These are phyloP conservation scores for Diplogelasinospora grovesii DNA, from an alignment of 495 filamentous ascomycete genomes.

Conservation along the genomic window DNA sequence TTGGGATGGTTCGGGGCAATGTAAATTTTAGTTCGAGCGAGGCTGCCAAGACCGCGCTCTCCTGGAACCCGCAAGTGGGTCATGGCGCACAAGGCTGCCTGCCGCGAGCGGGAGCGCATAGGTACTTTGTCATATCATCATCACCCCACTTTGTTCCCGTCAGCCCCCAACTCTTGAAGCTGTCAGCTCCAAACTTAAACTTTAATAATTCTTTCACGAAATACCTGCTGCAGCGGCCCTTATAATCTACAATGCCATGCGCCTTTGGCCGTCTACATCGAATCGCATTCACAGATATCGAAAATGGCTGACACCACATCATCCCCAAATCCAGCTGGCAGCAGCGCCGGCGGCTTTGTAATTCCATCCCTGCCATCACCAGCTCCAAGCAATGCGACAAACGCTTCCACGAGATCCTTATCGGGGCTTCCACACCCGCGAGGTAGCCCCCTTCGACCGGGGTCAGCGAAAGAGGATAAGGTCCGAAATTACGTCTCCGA, in stretches of 20 bases:
- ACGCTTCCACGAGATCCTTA: slow-evolving; percentile 19
- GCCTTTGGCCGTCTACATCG: not conserved
- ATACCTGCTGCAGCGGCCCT: too few relatives aligned
- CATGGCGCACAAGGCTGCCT: too few relatives aligned
- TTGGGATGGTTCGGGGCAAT: not conserved
- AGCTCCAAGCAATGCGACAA: slow-evolving; percentile 45
- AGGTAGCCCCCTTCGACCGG: slow-evolving; percentile 55
- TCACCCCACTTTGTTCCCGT: too few relatives aligned
- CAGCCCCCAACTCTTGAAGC: too few relatives aligned
- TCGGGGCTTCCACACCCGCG: slow-evolving; percentile 58
- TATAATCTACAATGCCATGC: slow-evolving; percentile 23
- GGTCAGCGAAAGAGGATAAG: slow-evolving; percentile 69
- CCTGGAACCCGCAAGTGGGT: too few relatives aligned
- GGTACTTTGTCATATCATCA: too few relatives aligned
- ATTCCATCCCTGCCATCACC: slow-evolving; percentile 47
- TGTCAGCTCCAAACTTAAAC: too few relatives aligned
- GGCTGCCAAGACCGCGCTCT: too few relatives aligned
- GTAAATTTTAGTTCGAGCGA: slow-evolving; percentile 9
- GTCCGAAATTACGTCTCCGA: slow-evolving; percentile 64
- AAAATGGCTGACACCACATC: slow-evolving; percentile 33
- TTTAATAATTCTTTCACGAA: too few relatives aligned
- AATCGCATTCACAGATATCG: slow-evolving; percentile 2
- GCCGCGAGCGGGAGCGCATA: too few relatives aligned
- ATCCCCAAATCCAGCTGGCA: not conserved
- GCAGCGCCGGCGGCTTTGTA: slow-evolving; percentile 43